Evolutionary conservation across 2,329 filamentous ascomycete species (phyloP).

Genomic region (Ceratocystis albifundus): DNA sequence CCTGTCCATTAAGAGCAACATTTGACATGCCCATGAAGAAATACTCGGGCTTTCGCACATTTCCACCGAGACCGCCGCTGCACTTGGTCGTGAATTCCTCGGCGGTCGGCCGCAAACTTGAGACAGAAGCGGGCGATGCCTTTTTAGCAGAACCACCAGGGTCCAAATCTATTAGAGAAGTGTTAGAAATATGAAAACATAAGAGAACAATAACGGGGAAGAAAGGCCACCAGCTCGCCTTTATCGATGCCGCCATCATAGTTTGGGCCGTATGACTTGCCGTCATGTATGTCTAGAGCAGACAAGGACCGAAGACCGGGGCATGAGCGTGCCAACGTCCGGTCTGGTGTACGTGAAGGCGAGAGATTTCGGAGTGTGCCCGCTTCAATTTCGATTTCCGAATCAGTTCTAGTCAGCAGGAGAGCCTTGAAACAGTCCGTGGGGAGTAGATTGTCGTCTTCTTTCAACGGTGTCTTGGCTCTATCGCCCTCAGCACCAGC

Average conservation of each 20-base stretch:
- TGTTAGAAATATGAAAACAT: background rate
- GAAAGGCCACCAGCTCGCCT: background rate
- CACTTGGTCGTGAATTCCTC: slow-evolving; percentile 1
- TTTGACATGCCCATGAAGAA: background rate
- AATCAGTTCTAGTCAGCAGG: background rate
- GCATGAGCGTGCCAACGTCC: background rate
- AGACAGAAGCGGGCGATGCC: slow-evolving; percentile 1
- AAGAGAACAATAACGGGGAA: background rate
- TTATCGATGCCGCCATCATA: background rate
- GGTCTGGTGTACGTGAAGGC: background rate
- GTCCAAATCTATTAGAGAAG: background rate
- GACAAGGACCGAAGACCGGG: background rate
- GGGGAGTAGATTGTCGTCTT: background rate
- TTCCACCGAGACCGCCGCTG: background rate
- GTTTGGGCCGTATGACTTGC: background rate
- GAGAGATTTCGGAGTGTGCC: background rate
- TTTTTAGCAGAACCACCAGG: background rate
- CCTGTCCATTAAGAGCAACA: background rate
- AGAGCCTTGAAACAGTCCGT: background rate
- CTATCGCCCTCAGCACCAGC: background rate
- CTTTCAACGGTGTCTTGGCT: background rate
- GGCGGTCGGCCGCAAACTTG: background rate
- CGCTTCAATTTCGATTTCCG: background rate
- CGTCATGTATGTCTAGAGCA: background rate
- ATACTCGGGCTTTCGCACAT: background rate